Percentiles rank a stretch among this genome's conserved stretches.
Conservation (phyloP, 345 rosid species). For the Eucalyptus viminalis region DNA sequence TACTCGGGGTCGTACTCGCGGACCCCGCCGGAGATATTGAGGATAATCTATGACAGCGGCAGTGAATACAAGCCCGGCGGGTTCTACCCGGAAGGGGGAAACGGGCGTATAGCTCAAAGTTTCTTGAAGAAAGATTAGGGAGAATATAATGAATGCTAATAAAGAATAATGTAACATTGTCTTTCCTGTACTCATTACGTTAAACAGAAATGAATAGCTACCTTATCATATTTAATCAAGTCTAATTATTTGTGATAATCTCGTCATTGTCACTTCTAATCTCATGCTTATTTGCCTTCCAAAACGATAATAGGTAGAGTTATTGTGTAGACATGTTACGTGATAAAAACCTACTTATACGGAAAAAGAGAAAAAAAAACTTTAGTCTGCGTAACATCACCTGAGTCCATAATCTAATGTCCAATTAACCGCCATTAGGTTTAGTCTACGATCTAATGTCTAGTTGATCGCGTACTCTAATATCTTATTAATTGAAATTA, state of each 20-base stretch:
- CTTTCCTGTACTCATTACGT: not conserved
- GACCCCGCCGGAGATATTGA: constrained; percentile 20
- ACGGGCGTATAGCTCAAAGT: constrained; percentile 19
- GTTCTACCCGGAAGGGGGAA: constrained; percentile 29
- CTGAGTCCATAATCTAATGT: not conserved
- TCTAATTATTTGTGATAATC: not conserved
- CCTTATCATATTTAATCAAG: not conserved
- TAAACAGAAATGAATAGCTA: not conserved
- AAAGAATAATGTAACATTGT: not conserved
- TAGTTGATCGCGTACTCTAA: not conserved
- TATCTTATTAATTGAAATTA: not conserved
- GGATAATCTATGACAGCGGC: constrained; percentile 18
- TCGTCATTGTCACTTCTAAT: not conserved
- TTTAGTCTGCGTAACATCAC: not conserved
- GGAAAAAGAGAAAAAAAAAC: not conserved
- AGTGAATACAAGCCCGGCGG: constrained; percentile 13
- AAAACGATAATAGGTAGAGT: not conserved
- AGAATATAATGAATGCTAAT: not conserved
- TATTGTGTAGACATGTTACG: not conserved
- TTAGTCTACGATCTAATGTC: not conserved
- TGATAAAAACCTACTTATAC: not conserved
- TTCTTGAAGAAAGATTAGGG: not conserved
- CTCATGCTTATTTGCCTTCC: not conserved
- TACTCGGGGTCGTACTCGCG: constrained; percentile 15
- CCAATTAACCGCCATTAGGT: not conserved